Base-by-base conservation (phyloP, 2,329 filamentous ascomycete genomes). In the Fusarium tanahbumbuense region DNA sequence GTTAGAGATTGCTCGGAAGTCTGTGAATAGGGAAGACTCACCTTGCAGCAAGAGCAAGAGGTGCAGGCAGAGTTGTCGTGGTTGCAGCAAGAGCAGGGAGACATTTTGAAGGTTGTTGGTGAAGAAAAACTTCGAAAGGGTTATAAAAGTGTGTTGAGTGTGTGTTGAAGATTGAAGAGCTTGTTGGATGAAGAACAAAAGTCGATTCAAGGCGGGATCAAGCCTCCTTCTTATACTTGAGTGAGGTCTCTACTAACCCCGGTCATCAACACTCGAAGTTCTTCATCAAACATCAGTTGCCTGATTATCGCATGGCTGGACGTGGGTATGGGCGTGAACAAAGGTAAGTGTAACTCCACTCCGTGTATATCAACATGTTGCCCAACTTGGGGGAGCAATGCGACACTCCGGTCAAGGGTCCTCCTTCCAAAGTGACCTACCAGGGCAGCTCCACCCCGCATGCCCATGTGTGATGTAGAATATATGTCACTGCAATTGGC, bases 61-160 rank as follows among this genome's bases (percentile, higher is more conserved):
- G 11, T 12, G 71, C 73, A 76, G 46, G 53, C 3, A 71, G 72
- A 56, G 53, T 46, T 55, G 30, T 64, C 64, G 69, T 73, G 72
- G 67, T 70, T 72, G 25, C 72, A 74, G 65, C 64, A 70, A 62
- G 73, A 54, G 68, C 72, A 76, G 70, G 74, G 74, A 76, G 74
- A 67, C 74, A 76, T 76, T 41, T 68, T 76, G 73, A 75, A 72
- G 60, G 46, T 72, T 64, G 47, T 64, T 72, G 55, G 53, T 68
- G 69, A 71, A 74, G 65, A 67, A 73, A 64, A 32, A 60, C 71
- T 75, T 75, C 65, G 58, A 70, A 76, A 60, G 52, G 6, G 57
- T 69, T 66, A 47, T 70, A 64, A 66, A 64, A 64, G 56, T 68
- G 56, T 66, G 49, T 69, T 57, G 50, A 37, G 18, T 70, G 47